These are phyloP conservation scores for Ochromonas danica DNA, from an alignment of 108 stramenopile species.

Conservation along the genomic window DNA sequence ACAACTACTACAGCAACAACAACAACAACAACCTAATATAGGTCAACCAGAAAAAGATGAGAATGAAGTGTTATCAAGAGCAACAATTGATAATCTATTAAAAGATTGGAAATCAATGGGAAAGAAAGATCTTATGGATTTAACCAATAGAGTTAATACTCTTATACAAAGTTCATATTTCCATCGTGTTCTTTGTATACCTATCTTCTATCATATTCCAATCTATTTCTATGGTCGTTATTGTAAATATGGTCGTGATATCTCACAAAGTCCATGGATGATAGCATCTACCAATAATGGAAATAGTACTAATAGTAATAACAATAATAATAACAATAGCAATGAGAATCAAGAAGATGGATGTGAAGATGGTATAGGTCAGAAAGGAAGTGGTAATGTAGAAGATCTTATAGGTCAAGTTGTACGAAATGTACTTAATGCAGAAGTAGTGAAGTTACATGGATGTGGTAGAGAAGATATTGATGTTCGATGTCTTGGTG, in stretches of 20 bases:
- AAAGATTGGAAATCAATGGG: no score
- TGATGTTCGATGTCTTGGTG: constrained; percentile 74
- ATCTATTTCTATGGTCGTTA: not conserved
- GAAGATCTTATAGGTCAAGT: not conserved
- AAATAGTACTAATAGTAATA: not conserved
- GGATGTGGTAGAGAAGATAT: constrained; percentile 81
- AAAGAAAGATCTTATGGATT: no score
- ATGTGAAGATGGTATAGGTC: not conserved
- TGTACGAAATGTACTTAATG: not conserved
- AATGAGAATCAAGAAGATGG: constrained; percentile 5
- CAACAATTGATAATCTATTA: no score
- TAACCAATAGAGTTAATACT: no score
- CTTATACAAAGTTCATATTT: no score
- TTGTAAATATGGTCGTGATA: constrained; percentile 22
- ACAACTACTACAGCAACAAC: no score
- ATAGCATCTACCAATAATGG: not conserved
- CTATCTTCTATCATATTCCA: not conserved
- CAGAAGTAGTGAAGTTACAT: constrained; percentile 75
- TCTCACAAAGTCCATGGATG: constrained; percentile 21
- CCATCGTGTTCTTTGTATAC: no score
- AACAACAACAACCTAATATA: no score
- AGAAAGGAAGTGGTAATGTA: not conserved
- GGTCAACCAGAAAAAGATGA: no score
- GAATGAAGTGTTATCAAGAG: no score
- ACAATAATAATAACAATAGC: not conserved